Evolutionary conservation across 2,329 filamentous ascomycete species (phyloP).

Genomic region (Pseudohalonectria lignicola): DNA sequence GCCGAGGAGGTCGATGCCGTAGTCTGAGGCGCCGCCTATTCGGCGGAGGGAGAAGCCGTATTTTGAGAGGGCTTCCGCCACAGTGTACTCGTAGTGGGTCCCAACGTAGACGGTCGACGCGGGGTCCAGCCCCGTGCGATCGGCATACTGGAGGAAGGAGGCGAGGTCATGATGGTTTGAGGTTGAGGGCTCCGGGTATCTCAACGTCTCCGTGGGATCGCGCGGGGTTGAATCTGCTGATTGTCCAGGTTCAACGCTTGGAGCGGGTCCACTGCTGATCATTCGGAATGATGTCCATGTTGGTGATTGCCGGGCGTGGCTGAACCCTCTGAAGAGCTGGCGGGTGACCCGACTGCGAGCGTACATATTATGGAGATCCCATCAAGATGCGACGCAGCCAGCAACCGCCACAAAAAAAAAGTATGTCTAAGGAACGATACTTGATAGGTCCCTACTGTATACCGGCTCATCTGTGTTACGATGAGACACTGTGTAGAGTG

Average conservation of each 20-base stretch:
- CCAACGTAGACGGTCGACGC: conserved; percentile 54
- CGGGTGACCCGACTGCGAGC: no score
- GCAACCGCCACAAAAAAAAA: no score
- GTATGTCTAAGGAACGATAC: no score
- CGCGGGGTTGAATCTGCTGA: neutral
- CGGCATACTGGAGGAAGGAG: conserved; percentile 55
- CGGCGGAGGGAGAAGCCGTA: conserved; percentile 56
- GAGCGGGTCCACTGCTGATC: no score
- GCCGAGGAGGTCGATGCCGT: conserved; percentile 65
- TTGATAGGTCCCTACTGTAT: no score
- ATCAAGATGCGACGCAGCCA: no score
- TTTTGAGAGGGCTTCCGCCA: conserved; percentile 39
- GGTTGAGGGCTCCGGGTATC: conserved; percentile 33
- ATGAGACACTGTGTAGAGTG: no score
- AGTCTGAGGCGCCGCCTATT: conserved; percentile 55
- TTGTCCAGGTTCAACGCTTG: no score
- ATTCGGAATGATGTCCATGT: neutral
- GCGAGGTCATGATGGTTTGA: conserved; percentile 50
- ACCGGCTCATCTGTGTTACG: no score
- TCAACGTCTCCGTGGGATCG: conserved; percentile 11
- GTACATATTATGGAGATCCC: no score
- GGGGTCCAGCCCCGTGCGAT: conserved; percentile 40
- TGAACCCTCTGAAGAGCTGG: no score
- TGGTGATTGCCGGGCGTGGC: no score
- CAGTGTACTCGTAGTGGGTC: conserved; percentile 68